Evolutionary conservation across 495 filamentous ascomycete genomes (phyloP), one percentile per base, ranked within the genome.

Genomic region (Podospora anserina): DNA sequence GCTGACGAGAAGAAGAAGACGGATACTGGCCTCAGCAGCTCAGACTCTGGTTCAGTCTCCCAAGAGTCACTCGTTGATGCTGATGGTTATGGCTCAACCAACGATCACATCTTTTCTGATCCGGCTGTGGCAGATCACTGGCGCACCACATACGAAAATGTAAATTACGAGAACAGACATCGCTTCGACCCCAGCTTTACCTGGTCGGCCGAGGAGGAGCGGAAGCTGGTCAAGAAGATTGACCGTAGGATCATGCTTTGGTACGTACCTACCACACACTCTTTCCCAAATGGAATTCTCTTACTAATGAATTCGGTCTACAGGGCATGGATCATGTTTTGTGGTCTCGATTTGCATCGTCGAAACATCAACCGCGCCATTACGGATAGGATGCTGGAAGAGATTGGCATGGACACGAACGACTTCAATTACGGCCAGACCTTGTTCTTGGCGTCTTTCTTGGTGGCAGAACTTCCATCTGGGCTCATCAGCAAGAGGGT

Each of bases 161-260:
- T 78, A 15, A 34, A 70, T n/a, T 85, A 85, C 64, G 83, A 86
- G 73, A 85, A 85, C 74, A 79, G 82, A 0, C 87, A 90, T 77
- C 80, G 84, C 4, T 90, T 85, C 67, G 83, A 86, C 67, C 83
- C 83, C 3, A 68, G 71, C 4, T 80, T 79, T 64, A 76, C 71
- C 54, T 87, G 85, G 85, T 79, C 76, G 13, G 76, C 77, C 63
- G 74, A 78, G 56, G 82, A 83, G 65, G 85, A 87, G 76, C 77
- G 74, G 68, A 79, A 67, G 66, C 69, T 87, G 2, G 78, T 87
- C 13, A 70, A 81, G 63, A 83, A 85, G 74, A 73, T 83, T 62
- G 79, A 82, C 65, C 65, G 64, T 13, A 69, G 72, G 34, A 75
- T 79, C 15, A 76, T 77, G 71, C 34, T 78, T 18, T 80, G 76